Conservation (phyloP, 1,284 basidiomycete genomes). For the Microbotryum intermedium region DNA sequence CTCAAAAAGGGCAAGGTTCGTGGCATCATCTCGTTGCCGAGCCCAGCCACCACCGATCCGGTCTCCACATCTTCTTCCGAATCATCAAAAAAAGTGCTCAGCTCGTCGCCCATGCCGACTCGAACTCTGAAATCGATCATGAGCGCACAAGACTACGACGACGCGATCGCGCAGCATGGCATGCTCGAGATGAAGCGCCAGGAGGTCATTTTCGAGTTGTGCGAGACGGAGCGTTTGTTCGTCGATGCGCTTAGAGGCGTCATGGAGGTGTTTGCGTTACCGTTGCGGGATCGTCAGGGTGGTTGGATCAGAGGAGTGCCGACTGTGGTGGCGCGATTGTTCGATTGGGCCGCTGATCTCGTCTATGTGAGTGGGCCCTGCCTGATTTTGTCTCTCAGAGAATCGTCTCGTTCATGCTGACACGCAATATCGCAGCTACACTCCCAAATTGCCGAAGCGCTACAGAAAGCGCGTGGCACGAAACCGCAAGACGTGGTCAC, state of each 20-base stretch:
- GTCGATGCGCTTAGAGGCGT: slow-evolving; percentile 56
- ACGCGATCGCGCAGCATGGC: slow-evolving; percentile 40
- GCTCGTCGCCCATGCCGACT: slow-evolving; percentile 3
- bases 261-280: slow-evolving; percentile 60
- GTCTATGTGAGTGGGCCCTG: slow-evolving; percentile 34
- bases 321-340: slow-evolving; percentile 54
- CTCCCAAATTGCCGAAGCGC: slow-evolving; percentile 49
- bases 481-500: slow-evolving; percentile 45
- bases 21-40: too few relatives aligned
- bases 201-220: slow-evolving; percentile 59
- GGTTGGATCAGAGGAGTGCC: slow-evolving; percentile 74
- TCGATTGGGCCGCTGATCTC: slow-evolving; percentile 80
- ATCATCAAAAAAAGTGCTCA: neutral
- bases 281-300: slow-evolving; percentile 57
- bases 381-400: neutral
- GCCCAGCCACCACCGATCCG: neutral
- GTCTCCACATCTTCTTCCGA: neutral
- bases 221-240: slow-evolving; percentile 59
- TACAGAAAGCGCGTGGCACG: slow-evolving; percentile 45
- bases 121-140: slow-evolving; percentile 32
- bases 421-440: slow-evolving; percentile 49
- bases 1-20: too few relatives aligned
- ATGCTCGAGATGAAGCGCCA: slow-evolving; percentile 53
- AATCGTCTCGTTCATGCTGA: neutral
- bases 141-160: slow-evolving; percentile 30